Evolutionary conservation across 352 stramenopile species (phyloP).

Genomic region (Pythium volutum): DNA sequence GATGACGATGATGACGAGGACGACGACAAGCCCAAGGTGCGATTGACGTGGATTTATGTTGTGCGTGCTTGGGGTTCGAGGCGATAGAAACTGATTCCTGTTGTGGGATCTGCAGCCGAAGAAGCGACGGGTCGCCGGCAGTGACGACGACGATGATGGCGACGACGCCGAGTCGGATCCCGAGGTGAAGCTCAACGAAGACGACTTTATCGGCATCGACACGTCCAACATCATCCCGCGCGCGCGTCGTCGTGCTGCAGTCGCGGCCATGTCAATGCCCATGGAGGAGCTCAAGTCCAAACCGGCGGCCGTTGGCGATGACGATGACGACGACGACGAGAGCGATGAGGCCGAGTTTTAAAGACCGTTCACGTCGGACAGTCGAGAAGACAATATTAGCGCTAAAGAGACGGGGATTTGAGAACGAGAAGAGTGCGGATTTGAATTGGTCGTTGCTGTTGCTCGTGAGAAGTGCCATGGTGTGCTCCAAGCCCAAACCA

Average conservation of each 20-base stretch:
- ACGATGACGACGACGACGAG: slow-evolving; percentile 60
- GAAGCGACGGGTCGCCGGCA: slow-evolving; percentile 54
- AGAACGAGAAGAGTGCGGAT: too few relatives aligned
- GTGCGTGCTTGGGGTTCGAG: background rate
- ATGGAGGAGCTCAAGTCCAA: slow-evolving; percentile 46
- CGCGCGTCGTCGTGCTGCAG: slow-evolving; percentile 61
- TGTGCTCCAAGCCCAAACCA: too few relatives aligned
- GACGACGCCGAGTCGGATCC: slow-evolving; percentile 62
- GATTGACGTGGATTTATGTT: background rate
- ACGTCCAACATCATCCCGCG: slow-evolving; percentile 86
- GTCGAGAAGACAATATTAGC: background rate
- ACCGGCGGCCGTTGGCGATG: slow-evolving; percentile 21
- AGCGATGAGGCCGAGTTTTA: slow-evolving; percentile 88
- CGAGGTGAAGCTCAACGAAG: slow-evolving; percentile 82
- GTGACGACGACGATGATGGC: slow-evolving; percentile 58
- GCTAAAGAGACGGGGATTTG: too few relatives aligned
- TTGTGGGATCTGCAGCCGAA: slow-evolving; percentile 35
- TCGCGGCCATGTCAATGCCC: slow-evolving; percentile 62
- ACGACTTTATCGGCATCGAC: slow-evolving; percentile 83
- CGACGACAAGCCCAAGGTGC: slow-evolving; percentile 30
- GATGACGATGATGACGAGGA: slow-evolving; percentile 46
- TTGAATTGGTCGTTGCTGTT: too few relatives aligned
- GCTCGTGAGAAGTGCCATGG: too few relatives aligned
- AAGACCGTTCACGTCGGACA: background rate
- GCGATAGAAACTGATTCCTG: background rate